Base-by-base conservation (phyloP, 805 yeast genomes). In the Cyberlindnera mycetangii region DNA sequence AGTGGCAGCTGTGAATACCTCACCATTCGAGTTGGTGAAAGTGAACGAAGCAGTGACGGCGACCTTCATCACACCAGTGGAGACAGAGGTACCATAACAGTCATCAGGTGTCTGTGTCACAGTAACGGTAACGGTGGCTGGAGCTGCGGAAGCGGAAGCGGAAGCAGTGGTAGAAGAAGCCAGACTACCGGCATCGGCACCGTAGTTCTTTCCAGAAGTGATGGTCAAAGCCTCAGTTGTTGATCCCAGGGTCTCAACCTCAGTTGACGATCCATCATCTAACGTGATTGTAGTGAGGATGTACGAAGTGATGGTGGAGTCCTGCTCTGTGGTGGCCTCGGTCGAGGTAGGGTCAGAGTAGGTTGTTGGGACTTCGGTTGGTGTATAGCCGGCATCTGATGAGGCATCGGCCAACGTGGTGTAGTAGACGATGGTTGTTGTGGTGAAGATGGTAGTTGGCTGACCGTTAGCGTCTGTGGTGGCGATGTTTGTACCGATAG, bases 401-500 rank as follows among this genome's bases (percentile, higher is more conserved):
- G 83, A 64, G 78, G n/a, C n/a, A n/a, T n/a, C n/a, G n/a, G 72
- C n/a, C 80, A 70, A 56, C 76, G 85, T 33, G 76, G 60, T 49
- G 43, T 44, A 53, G 45, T 55, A 63, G 37, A 76, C 66, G 62
- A 75, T 67, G 22, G 45, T 50, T 10, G 72, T 68, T 1, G 74
- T 59, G 7, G 74, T 67, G 48, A 72, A 73, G n/a, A 67, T 54
- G 25, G 75, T 68, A 49, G 76, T 73, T 35, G 79, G 76, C 20
- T 50, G 55, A 21, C 60, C 61, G 24, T 47, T 18, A 2, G 53
- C 48, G 28, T 52, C 58, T 7, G 48, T 47, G 12, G 62, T 58
- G 41, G 56, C 50, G 25, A 58, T 44, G 15, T 28, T 40, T 7
- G 60, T 48, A 12, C 48, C 53, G 22, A 56, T 39, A 16, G 39